These are phyloP conservation scores for Rhizomucor pusillus DNA, from an alignment of 371 early-diverging fungal species.

Conservation along the genomic window DNA sequence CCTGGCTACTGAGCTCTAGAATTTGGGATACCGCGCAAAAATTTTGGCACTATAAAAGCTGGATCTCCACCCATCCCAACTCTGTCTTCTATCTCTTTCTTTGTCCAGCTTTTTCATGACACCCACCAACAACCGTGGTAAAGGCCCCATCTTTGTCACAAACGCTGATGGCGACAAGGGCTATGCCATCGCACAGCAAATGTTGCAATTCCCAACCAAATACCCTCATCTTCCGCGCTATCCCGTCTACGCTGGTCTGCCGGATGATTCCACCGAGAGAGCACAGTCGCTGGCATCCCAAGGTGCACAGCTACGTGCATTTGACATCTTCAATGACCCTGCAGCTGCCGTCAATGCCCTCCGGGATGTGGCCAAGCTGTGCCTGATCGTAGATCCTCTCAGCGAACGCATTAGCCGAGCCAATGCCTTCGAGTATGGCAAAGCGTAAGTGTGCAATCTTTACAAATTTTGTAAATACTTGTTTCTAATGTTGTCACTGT, in stretches of 20 bases:
- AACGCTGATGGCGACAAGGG: slow-evolving; percentile 52
- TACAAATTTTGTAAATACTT: background rate
- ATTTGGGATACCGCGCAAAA: too few species aligned
- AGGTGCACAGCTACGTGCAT: slow-evolving; percentile 37
- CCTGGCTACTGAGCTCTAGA: too few species aligned
- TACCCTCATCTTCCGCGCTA: slow-evolving; percentile 33
- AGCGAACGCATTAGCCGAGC: slow-evolving; percentile 43
- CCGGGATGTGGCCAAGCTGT: slow-evolving; percentile 37
- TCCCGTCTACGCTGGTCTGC: slow-evolving; percentile 41
- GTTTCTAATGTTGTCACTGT: background rate
- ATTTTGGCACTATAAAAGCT: too few species aligned
- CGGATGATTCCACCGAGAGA: slow-evolving; percentile 34
- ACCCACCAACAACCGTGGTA: slow-evolving; percentile 14
- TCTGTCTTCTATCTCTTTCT: background rate
- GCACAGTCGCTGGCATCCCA: slow-evolving; percentile 26
- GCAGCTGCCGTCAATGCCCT: slow-evolving; percentile 34
- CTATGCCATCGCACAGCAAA: slow-evolving; percentile 37
- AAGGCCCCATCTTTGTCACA: slow-evolving; percentile 48
- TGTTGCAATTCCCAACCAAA: slow-evolving; percentile 35
- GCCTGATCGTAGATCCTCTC: slow-evolving; percentile 43
- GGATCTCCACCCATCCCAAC: too few species aligned
- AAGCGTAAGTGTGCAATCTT: slow-evolving; percentile 32
- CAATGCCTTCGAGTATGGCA: slow-evolving; percentile 38
- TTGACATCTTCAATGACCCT: slow-evolving; percentile 39
- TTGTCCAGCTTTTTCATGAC: too few species aligned